Evolutionary conservation across 2,329 filamentous ascomycete species (phyloP), one percentile per base, ranked within the genome.

Genomic region (Diaporthe citriasiana): DNA sequence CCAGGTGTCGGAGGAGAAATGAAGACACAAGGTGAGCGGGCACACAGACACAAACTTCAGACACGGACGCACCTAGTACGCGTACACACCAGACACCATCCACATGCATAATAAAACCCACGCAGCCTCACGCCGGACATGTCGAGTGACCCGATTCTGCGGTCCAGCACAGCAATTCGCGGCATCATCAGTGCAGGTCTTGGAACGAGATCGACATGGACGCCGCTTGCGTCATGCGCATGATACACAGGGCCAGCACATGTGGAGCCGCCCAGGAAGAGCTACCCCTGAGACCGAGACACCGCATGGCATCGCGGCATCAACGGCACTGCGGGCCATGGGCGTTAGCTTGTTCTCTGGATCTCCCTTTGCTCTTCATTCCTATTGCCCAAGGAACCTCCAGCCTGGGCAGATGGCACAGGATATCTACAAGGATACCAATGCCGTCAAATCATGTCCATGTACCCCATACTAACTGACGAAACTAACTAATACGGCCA

Each of bases 201-300:
- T 19, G 56, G 56, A 42, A 27, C 57, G 57, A 45, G 57, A 63
- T 45, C 57, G 57, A 30, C 57, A 27, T 45, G 1, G 42, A 50
- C 19, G 60, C 60, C 60, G 51, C 60, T 66, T 66, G 60, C 60
- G 60, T 66, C 60, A 66, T 66, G 60, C 60, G 42, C 60, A 66
- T 66, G 60, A 66, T 51, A 66, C 45, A 50, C 60, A 17, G 25
- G n/a, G 56, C 56, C 56, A 60, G 38, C 1, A 63, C 15, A 63
- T 60, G 56, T 60, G 56, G 56, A 27, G 56, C 42, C 12, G 17
- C 22, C 55, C 22, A 22, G 10, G 27, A 33, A 65, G 42, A 65
- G 60, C 60, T 35, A 65, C 42, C 60, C 60, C 45, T 51, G 45
- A 65, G 45, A 35, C 60, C 30, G 42, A 66, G 60, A 66, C 42